These are phyloP conservation scores for Lunasporangiospora selenospora DNA, from an alignment of 192 early-diverging fungal genomes.

Conservation along the genomic window DNA sequence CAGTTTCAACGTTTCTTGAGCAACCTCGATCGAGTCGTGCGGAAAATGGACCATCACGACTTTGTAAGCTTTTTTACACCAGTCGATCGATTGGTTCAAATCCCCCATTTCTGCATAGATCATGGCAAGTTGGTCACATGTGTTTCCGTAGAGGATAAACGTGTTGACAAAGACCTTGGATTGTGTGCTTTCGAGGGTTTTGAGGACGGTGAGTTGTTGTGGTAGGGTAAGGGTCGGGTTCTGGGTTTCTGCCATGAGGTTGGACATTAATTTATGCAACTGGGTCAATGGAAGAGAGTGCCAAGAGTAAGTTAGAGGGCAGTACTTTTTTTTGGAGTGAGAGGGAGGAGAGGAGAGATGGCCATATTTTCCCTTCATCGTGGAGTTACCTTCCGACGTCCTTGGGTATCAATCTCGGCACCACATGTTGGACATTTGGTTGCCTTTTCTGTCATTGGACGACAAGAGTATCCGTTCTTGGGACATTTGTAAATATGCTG, in stretches of 20 bases:
- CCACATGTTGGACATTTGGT: slow-evolving; percentile 31
- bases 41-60: slow-evolving; percentile 42
- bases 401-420: slow-evolving; percentile 4
- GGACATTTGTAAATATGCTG: slow-evolving; percentile 28
- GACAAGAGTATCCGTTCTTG: slow-evolving; percentile 24
- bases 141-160: slow-evolving; percentile 26
- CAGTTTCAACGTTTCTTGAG: slow-evolving; percentile 43
- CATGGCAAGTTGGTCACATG: slow-evolving; percentile 41
- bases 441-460: slow-evolving; percentile 24
- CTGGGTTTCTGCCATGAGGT: slow-evolving; percentile 12
- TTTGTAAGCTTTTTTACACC: slow-evolving; percentile 42
- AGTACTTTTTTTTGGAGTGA: too few relatives aligned
- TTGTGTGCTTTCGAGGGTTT: slow-evolving; percentile 22
- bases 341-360: too few relatives aligned
- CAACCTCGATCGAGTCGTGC: slow-evolving; percentile 44
- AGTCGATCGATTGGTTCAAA: slow-evolving; percentile 20
- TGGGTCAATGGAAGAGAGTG: too few relatives aligned
- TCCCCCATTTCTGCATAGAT: slow-evolving; percentile 26
- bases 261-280: slow-evolving; percentile 23
- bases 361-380: too few relatives aligned
- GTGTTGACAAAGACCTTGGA: slow-evolving; percentile 31
- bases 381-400: slow-evolving; percentile 14
- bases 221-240: slow-evolving; percentile 11
- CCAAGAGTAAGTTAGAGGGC: too few relatives aligned
- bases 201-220: slow-evolving; percentile 12